A percentile compares a stretch with the other conserved stretches of the same genome.
These are phyloP conservation scores for Lachnellula subtilissima DNA, from an alignment of 2,329 filamentous ascomycete species.

Conservation along the genomic window DNA sequence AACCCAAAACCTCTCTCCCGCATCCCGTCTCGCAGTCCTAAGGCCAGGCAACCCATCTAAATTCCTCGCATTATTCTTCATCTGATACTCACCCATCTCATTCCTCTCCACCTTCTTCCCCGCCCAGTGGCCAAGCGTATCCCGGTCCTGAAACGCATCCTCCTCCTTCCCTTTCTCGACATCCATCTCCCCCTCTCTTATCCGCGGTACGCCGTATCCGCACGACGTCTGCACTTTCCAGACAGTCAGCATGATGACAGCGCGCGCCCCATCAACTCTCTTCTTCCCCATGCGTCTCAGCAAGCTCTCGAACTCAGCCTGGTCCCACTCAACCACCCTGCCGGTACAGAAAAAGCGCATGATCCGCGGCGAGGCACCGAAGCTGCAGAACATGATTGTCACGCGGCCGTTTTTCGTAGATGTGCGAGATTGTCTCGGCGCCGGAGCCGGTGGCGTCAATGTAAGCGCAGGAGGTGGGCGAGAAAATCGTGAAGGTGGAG, in stretches of 20 bases:
- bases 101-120: constrained; percentile 45
- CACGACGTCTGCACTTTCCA: constrained; percentile 64
- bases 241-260: constrained; percentile 57
- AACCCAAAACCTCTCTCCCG: constrained; percentile 43
- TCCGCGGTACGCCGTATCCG: constrained; percentile 56
- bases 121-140: constrained; percentile 50
- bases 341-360: constrained; percentile 59
- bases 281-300: constrained; percentile 41
- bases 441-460: constrained; percentile 72
- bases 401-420: constrained; percentile 75
- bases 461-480: constrained; percentile 56
- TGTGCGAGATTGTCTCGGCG: constrained; percentile 69
- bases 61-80: constrained; percentile 48
- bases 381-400: constrained; percentile 70
- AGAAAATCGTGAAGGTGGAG: constrained; percentile 57
- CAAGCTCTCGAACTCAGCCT: constrained; percentile 42
- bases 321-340: constrained; percentile 55
- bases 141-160: constrained; percentile 48
- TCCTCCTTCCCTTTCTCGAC: constrained; percentile 23
- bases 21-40: constrained; percentile 45
- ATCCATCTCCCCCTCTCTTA: constrained; percentile 17
- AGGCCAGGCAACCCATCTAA: constrained; percentile 57
- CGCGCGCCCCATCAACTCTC: constrained; percentile 47
- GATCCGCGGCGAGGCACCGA: constrained; percentile 55
- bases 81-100: constrained; percentile 51